Base-by-base conservation (phyloP, 345 rosid genomes). In the Melaleuca quinquenervia region DNA sequence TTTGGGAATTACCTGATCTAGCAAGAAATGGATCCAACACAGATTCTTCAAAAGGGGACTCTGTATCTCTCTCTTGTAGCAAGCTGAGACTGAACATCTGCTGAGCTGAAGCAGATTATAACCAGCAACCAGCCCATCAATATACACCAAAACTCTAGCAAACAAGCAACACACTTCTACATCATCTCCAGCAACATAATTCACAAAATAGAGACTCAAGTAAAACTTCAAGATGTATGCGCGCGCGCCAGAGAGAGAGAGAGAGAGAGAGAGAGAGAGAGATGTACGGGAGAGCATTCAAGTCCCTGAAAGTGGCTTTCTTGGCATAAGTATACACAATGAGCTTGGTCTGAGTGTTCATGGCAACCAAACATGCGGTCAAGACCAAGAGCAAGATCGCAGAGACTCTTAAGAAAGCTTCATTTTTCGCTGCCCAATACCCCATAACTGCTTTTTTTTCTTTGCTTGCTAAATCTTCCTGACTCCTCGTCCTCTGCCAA, bases 101-200 rank as follows among this genome's bases (percentile, higher is more conserved):
- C 88, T 87, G 41, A 95, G 88, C 75, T 92, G 98, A 86, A 92
- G 88, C 88, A 95, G 86, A 90, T 93, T 90, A 84, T 94, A 95
- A 14, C 86, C 93, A 85, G 93, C 94, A 88, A 90, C 94, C 83
- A 83, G 90, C 60, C 88, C 88, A 88, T 89, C 88, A 76, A 92
- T 85, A 84, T 88, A 90, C 86, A 94, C 84, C 93, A 90, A 26
- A 75, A 78, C 51, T 27, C 84, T 84, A 48, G 24, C 24, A 36
- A 24, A 21, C 18, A 26, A 7, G 21, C 11, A 52, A 75, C 15
- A 48, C 24, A 70, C 24, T 70, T 70, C 20, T 48, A 21, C 45
- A 70, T 32, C 78, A 70, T 70, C 36, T 70, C 48, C 11, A 70
- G 78, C 14, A 70, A 14, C 75, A 29, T 62, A 29, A 62, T 15